Base-by-base conservation (phyloP, 176 grass and related monocot genomes). In the Aegilops speltoides region DNA sequence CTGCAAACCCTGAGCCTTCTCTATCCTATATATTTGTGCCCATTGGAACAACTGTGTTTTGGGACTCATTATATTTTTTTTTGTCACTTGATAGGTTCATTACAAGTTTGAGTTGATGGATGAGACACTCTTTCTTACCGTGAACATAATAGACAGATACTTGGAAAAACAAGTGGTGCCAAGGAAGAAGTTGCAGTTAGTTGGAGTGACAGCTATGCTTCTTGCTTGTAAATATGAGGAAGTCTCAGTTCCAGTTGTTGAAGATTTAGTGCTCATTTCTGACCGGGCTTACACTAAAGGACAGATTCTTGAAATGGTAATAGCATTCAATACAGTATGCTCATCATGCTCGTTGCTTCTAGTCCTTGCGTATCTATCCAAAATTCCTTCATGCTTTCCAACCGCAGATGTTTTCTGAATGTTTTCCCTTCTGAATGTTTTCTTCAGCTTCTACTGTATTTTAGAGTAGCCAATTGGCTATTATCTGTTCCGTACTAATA, bases 191-290 rank as follows among this genome's bases (percentile, higher is more conserved):
- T 81, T 99, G 25, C 97, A 96, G 85, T 64, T 96, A 37, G 97
- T 94, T 50, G 97, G 97, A 77, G 82, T 99, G 41, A 99, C 94
- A 73, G 92, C 97, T 85, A 62, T 99, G 94, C 87, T 99, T 84
- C 88, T 99, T 90, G 97, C 97, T 65, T 94, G 89, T 46, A 99
- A 99, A 82, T 99, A 94, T 19, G 97, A 99, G 77, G 92, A 99
- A 84, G 92, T 97, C 4, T 85, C 94, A n/a, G 94, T 99, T 48
- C 97, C 94, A 14, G 83, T 96, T 61, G 97, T 99, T 34, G 90
- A 94, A 73, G 97, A 99, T 87, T 87, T 94, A 56, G 82, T 97
- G 22, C 61, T 90, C 22, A 97, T 99, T 78, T 93, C 90, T 74
- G 94, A 96, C 38, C 84, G 87, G 26, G 90, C 90, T 69, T 99